Evolutionary conservation across 345 rosid species (phyloP), one percentile per base, ranked within the genome.

Genomic region (Raphanus raphanistrum): DNA sequence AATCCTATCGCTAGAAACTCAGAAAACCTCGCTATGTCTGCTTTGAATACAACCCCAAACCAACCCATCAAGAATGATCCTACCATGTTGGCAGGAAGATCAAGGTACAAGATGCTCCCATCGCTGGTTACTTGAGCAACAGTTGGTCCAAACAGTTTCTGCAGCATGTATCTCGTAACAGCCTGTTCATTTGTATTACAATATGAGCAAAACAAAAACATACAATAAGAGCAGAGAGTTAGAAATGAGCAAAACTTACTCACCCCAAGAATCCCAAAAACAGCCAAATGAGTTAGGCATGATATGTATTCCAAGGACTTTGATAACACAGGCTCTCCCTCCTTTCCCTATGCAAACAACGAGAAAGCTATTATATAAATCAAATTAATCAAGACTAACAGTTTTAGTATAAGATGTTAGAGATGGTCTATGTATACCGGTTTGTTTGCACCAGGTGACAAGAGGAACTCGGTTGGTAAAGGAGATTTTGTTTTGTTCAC

Each of bases 31-130:
- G 86, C 79, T 83, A 92, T 88, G 76, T 90, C 84, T 75, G 66
- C 82, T 88, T 90, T 92, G 85, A 88, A 95, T 27, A 92, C 90
- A 41, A 92, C 86, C 45, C 99, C 99, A 68, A 74, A 85, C 99
- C 98, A 92, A 13, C 96, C 99, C 99, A 95, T 95, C 86, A 95
- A 79, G 87, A 95, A 95, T 45, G 98, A 95, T 55, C 99, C 99
- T 25, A 95, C 99, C 97, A 90, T 90, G 80, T 95, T 92, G 28
- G 98, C 88, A 55, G 98, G 96, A 75, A 92, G 92, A 81, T 92
- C 93, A 62, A 88, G 93, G 82, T 88, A 92, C 63, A 90, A 74
- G 71, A 86, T 80, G 80, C 75, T 81, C 31, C 82, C 69, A 48
- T 87, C 88, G 62, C 88, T 86, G 17, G 92, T 92, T 66, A 88